phyloP scores from a whole-genome alignment of 225 moss, liverwort and hornwort genomes.

The Sphagnum tenellum region DNA sequence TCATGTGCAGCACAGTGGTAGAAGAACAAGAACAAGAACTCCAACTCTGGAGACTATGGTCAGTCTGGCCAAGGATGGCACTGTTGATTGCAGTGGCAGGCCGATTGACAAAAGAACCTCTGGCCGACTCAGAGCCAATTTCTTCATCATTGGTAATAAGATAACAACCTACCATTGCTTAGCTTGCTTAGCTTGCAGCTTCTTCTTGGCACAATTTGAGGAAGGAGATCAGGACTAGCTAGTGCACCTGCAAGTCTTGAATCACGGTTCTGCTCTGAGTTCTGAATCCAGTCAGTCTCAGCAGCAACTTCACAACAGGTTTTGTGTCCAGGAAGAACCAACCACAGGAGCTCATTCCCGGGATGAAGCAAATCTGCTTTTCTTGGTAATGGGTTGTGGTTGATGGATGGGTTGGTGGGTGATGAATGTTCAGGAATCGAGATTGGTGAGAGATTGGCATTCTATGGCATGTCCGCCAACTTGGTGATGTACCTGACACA shows the following conservation, averaged over 20 bases:
- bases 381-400: too few species aligned
- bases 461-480: conserved; percentile 48
- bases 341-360: too few species aligned
- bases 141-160: conserved; percentile 25
- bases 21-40: not conserved
- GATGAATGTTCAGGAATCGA: conserved; percentile 26
- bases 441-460: conserved; percentile 48
- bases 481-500: conserved; percentile 44
- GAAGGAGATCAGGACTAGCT: too few species aligned
- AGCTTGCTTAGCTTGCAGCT: not conserved
- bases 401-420: too few species aligned
- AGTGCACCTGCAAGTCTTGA: too few species aligned
- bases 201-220: not conserved
- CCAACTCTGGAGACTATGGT: not conserved
- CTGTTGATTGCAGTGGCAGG: conserved; percentile 11
- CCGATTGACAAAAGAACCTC: conserved; percentile 12
- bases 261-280: too few species aligned
- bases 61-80: conserved; percentile 19
- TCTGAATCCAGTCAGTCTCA: too few species aligned
- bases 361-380: too few species aligned
- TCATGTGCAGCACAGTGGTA: too few species aligned
- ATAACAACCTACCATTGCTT: not conserved
- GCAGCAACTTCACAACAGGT: too few species aligned
- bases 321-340: too few species aligned
- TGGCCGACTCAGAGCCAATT: conserved; percentile 18